Base-by-base conservation (phyloP, 352 stramenopile genomes). In the Thalassiosira allenii region DNA sequence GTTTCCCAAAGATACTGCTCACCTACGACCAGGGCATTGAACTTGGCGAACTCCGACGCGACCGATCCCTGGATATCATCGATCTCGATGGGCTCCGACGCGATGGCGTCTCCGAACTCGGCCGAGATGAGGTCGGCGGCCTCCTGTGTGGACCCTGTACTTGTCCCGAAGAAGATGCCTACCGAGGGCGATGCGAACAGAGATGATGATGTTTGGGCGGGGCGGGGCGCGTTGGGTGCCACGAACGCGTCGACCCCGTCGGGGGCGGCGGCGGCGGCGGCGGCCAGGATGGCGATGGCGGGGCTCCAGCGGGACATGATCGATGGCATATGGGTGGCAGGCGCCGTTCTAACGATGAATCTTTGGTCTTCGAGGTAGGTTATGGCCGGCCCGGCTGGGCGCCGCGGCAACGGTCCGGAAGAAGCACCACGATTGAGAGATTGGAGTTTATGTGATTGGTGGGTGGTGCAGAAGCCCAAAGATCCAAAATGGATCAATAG, bases 141-240 rank as follows among this genome's bases (percentile, higher is more conserved):
- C 32, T 86, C 72, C 68, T 91, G 73, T 8, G 89, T 94, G n/a
- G 70, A 87, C 33, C 89, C 89, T 17, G 89, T 94, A 12, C 72
- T 88, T 17, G 89, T 94, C 17, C 89, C 88, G 73, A 89, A 94
- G 52, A 94, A 92, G 43, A 94, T 88, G 27, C 87, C 89, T 22
- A 93, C 54, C 4, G 58, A 65, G 34, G 61, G 51, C 17, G 52
- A 66, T 68, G 49, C 41, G 29, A 44, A 14, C 37, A 54, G 40
- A 40, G 29, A 20, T 49, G 64, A 51, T 49, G 58, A 2, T 14
- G 23, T n/a, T n/a, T n/a, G 53, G 6, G 25, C 17, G 17, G 11
- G 54, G 51, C 8, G 11, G 29, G 33, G 29, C 1, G 51, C 32
- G 8, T 59, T 56, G 14, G 56, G 11, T 33, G 29, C 54, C 9